Percentiles rank a stretch among this genome's conserved stretches.
Evolutionary conservation across 2,329 filamentous ascomycete genomes (phyloP).

Genomic region (Aspergillus ochraceoroseus): DNA sequence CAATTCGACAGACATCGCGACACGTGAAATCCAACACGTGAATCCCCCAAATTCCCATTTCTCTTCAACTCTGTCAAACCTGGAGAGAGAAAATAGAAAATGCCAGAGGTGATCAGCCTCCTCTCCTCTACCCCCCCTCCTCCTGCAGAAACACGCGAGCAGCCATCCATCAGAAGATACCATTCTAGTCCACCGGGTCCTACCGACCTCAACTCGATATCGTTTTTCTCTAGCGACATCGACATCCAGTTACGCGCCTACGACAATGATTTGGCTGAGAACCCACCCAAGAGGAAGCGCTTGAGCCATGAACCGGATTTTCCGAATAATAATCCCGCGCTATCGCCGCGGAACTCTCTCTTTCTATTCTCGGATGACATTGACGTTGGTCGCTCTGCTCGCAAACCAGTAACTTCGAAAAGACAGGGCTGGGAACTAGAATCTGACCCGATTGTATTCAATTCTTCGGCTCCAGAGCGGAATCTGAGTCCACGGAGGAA

Average conservation of each 20-base stretch:
- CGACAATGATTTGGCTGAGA: slow-evolving; percentile 23
- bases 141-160: slow-evolving; percentile 17
- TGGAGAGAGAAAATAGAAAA: too few relatives aligned
- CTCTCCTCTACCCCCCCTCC: slow-evolving; percentile 35
- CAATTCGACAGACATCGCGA: too few relatives aligned
- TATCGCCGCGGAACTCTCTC: slow-evolving; percentile 13
- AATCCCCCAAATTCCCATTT: too few relatives aligned
- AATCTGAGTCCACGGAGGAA: slow-evolving; percentile 2
- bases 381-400: slow-evolving; percentile 15
- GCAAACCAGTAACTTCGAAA: slow-evolving; percentile 12
- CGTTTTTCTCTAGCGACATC: slow-evolving; percentile 28
- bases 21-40: too few relatives aligned
- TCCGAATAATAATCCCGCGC: slow-evolving; percentile 2
- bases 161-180: slow-evolving; percentile 14
- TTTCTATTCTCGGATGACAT: slow-evolving; percentile 33
- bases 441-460: slow-evolving; percentile 43
- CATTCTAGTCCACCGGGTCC: slow-evolving; percentile 13
- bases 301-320: slow-evolving; percentile 24
- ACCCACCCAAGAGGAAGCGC: slow-evolving; percentile 32
- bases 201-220: slow-evolving; percentile 4
- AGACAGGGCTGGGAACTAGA: slow-evolving; percentile 21
- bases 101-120: slow-evolving; percentile 41
- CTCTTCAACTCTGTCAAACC: too few relatives aligned
- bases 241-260: slow-evolving; percentile 26
- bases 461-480: slow-evolving; percentile 38